Conservation (phyloP, 1,139 yeast species). For the Taphrina flavorubra region DNA sequence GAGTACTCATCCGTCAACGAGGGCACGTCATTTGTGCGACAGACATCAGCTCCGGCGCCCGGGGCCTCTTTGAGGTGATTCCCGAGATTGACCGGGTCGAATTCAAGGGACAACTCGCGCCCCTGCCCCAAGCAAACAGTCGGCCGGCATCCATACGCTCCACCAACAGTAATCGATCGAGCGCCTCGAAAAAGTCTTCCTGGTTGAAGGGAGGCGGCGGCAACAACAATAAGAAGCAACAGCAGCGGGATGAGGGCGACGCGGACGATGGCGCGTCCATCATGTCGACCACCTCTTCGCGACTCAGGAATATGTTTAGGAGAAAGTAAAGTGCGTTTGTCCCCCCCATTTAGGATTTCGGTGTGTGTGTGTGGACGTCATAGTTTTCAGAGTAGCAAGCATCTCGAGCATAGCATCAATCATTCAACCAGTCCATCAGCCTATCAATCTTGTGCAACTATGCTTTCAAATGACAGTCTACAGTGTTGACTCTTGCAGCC, state of each 20-base stretch:
- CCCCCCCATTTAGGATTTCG: no score
- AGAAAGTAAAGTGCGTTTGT: slow-evolving; percentile 1
- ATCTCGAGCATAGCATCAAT: no score
- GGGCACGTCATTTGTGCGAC: slow-evolving; percentile 39
- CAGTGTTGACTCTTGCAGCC: no score
- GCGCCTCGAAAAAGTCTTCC: slow-evolving; percentile 8
- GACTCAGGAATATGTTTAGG: slow-evolving; percentile 23
- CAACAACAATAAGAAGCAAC: neutral
- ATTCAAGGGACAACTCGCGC: slow-evolving; percentile 36
- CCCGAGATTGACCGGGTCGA: slow-evolving; percentile 34
- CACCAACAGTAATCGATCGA: neutral
- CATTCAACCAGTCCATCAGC: no score
- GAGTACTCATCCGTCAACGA: slow-evolving; percentile 38
- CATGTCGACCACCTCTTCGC: slow-evolving; percentile 31
- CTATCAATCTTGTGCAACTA: no score
- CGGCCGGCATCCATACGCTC: slow-evolving; percentile 24
- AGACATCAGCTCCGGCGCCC: slow-evolving; percentile 32
- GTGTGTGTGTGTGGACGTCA: no score
- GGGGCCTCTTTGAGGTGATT: slow-evolving; percentile 38
- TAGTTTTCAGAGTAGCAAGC: no score
- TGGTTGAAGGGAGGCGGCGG: neutral
- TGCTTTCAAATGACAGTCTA: no score
- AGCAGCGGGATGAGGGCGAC: slow-evolving; percentile 20
- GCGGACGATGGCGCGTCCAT: slow-evolving; percentile 37
- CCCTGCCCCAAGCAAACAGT: slow-evolving; percentile 3